Evolutionary conservation across 352 stramenopile genomes (phyloP), one percentile per base, ranked within the genome.

Genomic region (Pilasporangium apinafurcum): DNA sequence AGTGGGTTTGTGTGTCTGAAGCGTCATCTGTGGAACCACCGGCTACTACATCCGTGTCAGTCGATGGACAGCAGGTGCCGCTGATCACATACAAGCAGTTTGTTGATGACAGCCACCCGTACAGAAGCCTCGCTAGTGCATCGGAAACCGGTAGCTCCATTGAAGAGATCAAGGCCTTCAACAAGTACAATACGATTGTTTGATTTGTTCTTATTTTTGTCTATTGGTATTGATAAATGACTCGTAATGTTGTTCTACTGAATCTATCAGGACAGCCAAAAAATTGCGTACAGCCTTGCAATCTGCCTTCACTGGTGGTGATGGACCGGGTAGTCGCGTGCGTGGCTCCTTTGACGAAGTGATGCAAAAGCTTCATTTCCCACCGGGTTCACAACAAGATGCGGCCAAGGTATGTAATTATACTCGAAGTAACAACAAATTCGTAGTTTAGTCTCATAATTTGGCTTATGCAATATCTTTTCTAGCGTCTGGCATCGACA

Each of bases 31-130:
- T 85, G 13, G 47, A 45, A 7, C 69, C 72, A 7, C 72, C 74
- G 2, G 16, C 34, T 4, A 25, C 44, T 6, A 10, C 46, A 17
- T 26, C 45, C 18, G 45, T 52, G 14, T 28, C 37, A 6, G 18
- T 52, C 13, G 45, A 52, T 29, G 45, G 45, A 12, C 10, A 26
- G 7, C 25, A 25, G 29, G 25, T 49, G 12, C 30, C 43, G 27
- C 41, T 90, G 8, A 57, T 88, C 44, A 77, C 79, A 18, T 93
- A 93, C 67, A 93, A 93, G 59, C 62, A 85, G 44, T 93, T 90
- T 38, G 81, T 90, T 18, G 81, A 91, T 48, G 62, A 85, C 14
- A 29, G 54, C 20, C 59, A 86, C 20, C 76, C 76, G 53, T 93
- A 90, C 58, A 47, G 80, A 44, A 86, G 57, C 29, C 53, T 86